A percentile compares a stretch with the other conserved stretches of the same genome.
Conservation (phyloP, 495 filamentous ascomycete genomes). For the Copromyces sp. region DNA sequence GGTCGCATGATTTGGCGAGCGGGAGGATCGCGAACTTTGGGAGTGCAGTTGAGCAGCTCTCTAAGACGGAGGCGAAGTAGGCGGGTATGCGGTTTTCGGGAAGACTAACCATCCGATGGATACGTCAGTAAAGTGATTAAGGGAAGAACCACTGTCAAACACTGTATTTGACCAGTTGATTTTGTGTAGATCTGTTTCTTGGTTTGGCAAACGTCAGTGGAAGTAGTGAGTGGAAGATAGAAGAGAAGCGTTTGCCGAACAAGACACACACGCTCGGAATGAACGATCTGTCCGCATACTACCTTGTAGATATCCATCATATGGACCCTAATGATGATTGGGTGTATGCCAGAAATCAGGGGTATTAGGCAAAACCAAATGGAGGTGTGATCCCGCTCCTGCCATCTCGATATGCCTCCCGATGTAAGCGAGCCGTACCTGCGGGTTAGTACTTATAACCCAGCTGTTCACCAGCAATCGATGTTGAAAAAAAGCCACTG, state of each 20-base stretch:
- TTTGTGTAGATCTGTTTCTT: background rate
- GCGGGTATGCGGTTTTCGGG: background rate
- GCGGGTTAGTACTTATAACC: background rate
- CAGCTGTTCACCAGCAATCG: background rate
- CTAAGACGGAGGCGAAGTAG: background rate
- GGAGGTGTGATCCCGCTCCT: background rate
- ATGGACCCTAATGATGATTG: background rate
- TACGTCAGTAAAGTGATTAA: background rate
- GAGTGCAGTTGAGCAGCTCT: conserved; percentile 18
- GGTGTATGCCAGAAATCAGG: background rate
- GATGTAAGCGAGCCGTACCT: background rate
- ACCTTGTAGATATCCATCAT: background rate
- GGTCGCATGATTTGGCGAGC: conserved; percentile 24
- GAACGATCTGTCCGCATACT: background rate
- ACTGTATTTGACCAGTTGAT: background rate
- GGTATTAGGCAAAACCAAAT: conserved; percentile 12
- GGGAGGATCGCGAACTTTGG: conserved; percentile 31
- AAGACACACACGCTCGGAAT: background rate
- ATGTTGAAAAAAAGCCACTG: background rate
- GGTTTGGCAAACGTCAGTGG: background rate
- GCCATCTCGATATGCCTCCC: background rate
- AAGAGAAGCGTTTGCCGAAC: background rate
- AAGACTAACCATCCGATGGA: background rate
- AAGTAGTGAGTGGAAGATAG: background rate
- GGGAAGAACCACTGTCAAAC: background rate